A percentile compares a stretch with the other conserved stretches of the same genome.
Evolutionary conservation across 1,139 yeast species (phyloP).

Genomic region (Arxiozyma telluris): DNA sequence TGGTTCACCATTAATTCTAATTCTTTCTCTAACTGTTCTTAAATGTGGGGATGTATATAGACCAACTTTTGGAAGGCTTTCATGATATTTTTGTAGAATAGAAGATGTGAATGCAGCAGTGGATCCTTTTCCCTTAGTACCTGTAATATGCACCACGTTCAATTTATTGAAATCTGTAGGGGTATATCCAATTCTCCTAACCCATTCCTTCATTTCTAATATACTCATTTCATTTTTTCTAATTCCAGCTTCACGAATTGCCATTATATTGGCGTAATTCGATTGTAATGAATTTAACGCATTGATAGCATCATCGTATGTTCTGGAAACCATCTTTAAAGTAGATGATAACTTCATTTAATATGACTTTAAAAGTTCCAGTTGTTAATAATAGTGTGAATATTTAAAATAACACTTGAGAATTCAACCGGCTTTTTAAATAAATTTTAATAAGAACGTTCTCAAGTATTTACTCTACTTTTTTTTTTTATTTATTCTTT

Average conservation of each 20-base stretch:
- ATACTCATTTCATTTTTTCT: constrained; percentile 64
- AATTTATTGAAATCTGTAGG: constrained; percentile 59
- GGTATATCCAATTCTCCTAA: constrained; percentile 77
- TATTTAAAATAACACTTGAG: neutral
- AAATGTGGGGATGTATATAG: constrained; percentile 93
- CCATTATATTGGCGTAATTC: constrained; percentile 82
- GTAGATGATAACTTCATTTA: constrained; percentile 16
- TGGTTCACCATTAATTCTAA: constrained; percentile 80
- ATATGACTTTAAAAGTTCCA: neutral
- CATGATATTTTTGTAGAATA: constrained; percentile 55
- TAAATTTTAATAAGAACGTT: neutral
- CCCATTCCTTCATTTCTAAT: constrained; percentile 85
- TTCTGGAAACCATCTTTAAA: constrained; percentile 19
- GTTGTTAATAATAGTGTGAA: no score
- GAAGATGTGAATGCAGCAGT: constrained; percentile 92
- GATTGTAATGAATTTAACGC: constrained; percentile 85
- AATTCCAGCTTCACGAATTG: constrained; percentile 61
- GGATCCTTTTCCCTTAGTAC: constrained; percentile 98
- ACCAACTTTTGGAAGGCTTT: constrained; percentile 51
- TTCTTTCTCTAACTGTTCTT: constrained; percentile 85
- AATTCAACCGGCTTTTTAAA: no score
- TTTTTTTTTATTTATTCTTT: no score
- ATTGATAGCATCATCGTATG: constrained; percentile 61
- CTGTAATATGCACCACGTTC: constrained; percentile 86
- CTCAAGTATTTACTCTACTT: no score